Conservation (phyloP, 202 grass and related monocot genomes). For the Saccharum hybrid region DNA sequence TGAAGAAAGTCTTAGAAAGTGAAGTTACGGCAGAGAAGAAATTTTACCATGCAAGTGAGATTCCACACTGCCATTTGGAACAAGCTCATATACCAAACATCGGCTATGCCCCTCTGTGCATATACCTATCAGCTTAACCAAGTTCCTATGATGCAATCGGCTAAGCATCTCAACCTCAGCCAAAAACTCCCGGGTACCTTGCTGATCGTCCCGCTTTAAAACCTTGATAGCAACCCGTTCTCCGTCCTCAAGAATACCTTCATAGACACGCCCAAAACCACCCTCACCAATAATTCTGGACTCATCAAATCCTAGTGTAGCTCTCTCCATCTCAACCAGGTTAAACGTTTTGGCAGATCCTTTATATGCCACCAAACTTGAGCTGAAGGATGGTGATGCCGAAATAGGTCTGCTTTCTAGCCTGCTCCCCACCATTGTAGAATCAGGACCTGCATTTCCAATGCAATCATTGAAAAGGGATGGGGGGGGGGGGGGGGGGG, state of each 20-base stretch:
- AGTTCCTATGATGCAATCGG: slow-evolving; percentile 94
- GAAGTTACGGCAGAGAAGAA: slow-evolving; percentile 20
- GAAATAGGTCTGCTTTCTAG: slow-evolving; percentile 64
- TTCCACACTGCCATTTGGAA: slow-evolving; percentile 94
- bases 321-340: slow-evolving; percentile 83
- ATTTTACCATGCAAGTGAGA: slow-evolving; percentile 89
- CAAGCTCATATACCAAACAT: slow-evolving; percentile 94
- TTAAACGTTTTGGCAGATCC: slow-evolving; percentile 86
- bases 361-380: slow-evolving; percentile 81
- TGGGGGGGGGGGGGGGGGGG: no score
- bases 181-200: slow-evolving; percentile 90
- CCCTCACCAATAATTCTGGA: slow-evolving; percentile 95
- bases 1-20: slow-evolving; percentile 32
- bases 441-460: slow-evolving; percentile 53
- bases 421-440: slow-evolving; percentile 38
- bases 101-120: slow-evolving; percentile 73
- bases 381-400: slow-evolving; percentile 70
- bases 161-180: slow-evolving; percentile 99
- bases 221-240: slow-evolving; percentile 80
- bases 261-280: slow-evolving; percentile 96
- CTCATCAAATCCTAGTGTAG: slow-evolving; percentile 82
- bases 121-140: slow-evolving; percentile 98
- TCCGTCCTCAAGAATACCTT: slow-evolving; percentile 78
- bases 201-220: slow-evolving; percentile 88
- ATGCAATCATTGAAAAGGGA: slow-evolving; percentile 21